Evolutionary conservation across 169 alveolate genomes (phyloP), one percentile per base, ranked within the genome.

Genomic region (Cryptosporidium canis): DNA sequence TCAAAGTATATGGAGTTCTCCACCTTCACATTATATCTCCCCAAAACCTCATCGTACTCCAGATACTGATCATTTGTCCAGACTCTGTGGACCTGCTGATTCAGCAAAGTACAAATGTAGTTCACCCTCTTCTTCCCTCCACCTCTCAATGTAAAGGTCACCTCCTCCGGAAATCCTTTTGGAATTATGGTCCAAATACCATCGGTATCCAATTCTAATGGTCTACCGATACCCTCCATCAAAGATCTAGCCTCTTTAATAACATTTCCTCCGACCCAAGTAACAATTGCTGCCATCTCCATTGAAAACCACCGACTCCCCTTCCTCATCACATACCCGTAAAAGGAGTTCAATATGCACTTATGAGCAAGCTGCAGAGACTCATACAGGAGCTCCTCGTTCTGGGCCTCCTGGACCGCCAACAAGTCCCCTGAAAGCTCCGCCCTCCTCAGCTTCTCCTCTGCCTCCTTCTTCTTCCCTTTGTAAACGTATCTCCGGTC

Each of bases 231-330:
- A 90, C 96, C 92, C 83, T 97, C 99, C 16, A 97, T 93, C 51
- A 96, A 85, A 37, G 83, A 67, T 53, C 95, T 90, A 21, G 98
- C 96, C 66, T 93, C 96, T 63, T 96, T 96, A 84, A 98, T 98
- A 58, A 98, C 96, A 70, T 94, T 95, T 2, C 99, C 98, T 24
- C 99, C 99, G 66, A 98, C 95, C 92, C 96, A 96, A 0, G 99
- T 97, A 18, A 97, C 99, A 91, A 98, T 97, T 24, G 99, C 99
- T 4, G 99, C 99, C 99, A 98, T 98, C 93, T 97, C 98, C 99
- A 98, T 98, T 6, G 99, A 96, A 92, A 96, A 98, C 99, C 99
- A 98, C 41, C 99, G 91, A 35, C 99, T 98, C 0, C 99, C 99
- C 91, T 96, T 97, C 72, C 99, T 96, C 99, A 97, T 98, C 43